A percentile compares a stretch with the other conserved stretches of the same genome.
Conservation (phyloP, 2,329 filamentous ascomycete species). For the Balansia obtecta region DNA sequence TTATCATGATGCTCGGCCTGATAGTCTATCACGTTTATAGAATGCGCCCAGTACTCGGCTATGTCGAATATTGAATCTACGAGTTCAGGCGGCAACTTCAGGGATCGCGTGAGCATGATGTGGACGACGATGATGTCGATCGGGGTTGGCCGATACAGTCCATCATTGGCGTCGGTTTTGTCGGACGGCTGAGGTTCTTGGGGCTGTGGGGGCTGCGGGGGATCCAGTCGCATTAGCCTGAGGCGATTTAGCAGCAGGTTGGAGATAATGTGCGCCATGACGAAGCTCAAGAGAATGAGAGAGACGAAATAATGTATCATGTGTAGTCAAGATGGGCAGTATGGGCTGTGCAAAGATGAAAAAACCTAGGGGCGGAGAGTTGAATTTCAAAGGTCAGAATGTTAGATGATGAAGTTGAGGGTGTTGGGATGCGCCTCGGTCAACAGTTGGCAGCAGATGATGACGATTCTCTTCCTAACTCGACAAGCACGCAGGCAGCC, state of each 20-base stretch:
- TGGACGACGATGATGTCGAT: slow-evolving; percentile 39
- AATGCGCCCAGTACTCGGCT: slow-evolving; percentile 51
- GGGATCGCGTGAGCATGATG: slow-evolving; percentile 30
- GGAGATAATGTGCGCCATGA: slow-evolving; percentile 18
- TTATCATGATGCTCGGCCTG: slow-evolving; percentile 10
- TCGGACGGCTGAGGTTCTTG: slow-evolving; percentile 2
- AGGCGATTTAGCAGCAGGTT: slow-evolving; percentile 11
- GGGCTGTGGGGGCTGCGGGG: not conserved
- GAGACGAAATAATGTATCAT: slow-evolving; percentile 7
- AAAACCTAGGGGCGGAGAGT: too few species aligned
- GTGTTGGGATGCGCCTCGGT: too few species aligned
- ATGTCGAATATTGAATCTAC: slow-evolving; percentile 43
- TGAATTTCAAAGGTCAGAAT: too few species aligned
- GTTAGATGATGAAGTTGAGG: too few species aligned
- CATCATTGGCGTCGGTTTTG: slow-evolving; percentile 4
- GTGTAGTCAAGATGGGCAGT: not conserved
- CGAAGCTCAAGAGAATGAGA: slow-evolving; percentile 7
- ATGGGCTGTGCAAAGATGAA: not conserved
- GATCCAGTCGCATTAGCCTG: slow-evolving; percentile 1
- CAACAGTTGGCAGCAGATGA: too few species aligned
- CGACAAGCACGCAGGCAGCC: too few species aligned
- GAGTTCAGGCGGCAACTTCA: slow-evolving; percentile 39
- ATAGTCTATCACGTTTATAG: slow-evolving; percentile 22
- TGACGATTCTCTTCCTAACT: too few species aligned
- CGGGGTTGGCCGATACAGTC: slow-evolving; percentile 23